These are phyloP conservation scores for Glycine soja DNA, from an alignment of 306 rosid species.

Conservation along the genomic window DNA sequence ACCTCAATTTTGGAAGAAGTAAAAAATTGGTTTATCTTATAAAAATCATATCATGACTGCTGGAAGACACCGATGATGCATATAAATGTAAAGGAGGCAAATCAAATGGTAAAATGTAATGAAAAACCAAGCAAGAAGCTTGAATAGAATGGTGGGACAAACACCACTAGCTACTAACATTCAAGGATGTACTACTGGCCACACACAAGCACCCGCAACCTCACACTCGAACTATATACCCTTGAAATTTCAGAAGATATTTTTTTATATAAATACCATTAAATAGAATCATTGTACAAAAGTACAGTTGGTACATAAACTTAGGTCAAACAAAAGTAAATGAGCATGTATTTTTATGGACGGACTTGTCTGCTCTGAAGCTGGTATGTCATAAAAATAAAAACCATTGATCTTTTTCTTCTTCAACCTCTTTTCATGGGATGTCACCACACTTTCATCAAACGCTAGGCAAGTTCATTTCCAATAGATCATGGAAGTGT, in stretches of 20 bases:
- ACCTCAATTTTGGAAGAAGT: not conserved
- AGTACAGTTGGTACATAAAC: no score
- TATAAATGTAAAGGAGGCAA: not conserved
- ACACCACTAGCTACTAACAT: not conserved
- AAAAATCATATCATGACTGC: no score
- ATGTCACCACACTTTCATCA: not conserved
- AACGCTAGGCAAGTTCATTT: not conserved
- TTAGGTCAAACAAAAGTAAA: no score
- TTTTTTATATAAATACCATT: no score
- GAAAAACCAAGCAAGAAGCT: conserved; percentile 30
- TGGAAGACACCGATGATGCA: not conserved
- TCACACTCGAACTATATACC: not conserved
- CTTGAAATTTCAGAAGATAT: no score
- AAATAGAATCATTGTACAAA: no score
- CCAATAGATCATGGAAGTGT: not conserved
- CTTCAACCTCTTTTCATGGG: not conserved
- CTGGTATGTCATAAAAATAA: no score
- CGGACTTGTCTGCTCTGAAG: no score
- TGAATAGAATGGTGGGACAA: conserved; percentile 6
- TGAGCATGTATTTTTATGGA: no score
- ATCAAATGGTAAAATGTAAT: conserved; percentile 4
- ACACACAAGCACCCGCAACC: not conserved
- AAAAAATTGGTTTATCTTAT: not conserved
- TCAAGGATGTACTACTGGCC: not conserved
- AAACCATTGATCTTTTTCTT: not conserved